Percentiles rank a stretch among this genome's conserved stretches.
Evolutionary conservation across 1,284 basidiomycete species (phyloP).

Genomic region (Porphyrellus sp.): DNA sequence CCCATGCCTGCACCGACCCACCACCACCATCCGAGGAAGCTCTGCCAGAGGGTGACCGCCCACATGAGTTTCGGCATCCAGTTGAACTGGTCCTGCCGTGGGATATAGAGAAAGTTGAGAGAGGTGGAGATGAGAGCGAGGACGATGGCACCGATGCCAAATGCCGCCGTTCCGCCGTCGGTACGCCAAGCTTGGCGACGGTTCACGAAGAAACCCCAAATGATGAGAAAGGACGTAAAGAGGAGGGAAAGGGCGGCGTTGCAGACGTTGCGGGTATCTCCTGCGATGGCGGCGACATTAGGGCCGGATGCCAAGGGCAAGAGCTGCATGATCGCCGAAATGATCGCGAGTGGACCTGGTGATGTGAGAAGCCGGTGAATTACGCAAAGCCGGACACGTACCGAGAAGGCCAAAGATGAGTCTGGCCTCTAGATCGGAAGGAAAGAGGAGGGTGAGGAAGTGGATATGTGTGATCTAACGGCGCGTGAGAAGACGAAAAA

Average conservation of each 20-base stretch:
- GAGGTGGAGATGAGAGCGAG: conserved; percentile 79
- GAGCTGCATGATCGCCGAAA: conserved; percentile 84
- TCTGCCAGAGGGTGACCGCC: conserved; percentile 90
- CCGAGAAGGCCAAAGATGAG: conserved; percentile 88
- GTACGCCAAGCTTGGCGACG: conserved; percentile 91
- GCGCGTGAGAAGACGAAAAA: not conserved
- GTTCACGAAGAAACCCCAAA: conserved; percentile 94
- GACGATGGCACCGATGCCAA: conserved; percentile 78
- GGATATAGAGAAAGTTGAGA: conserved; percentile 85
- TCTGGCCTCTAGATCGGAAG: conserved; percentile 85
- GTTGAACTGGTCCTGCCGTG: conserved; percentile 72
- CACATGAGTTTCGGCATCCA: conserved; percentile 87
- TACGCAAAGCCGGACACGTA: conserved; percentile 20
- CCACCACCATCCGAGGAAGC: conserved; percentile 94
- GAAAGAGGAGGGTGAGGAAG: conserved; percentile 94
- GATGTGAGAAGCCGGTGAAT: not conserved
- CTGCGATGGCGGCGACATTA: conserved; percentile 58
- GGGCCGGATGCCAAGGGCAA: conserved; percentile 58
- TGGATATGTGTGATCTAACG: conserved; percentile 93
- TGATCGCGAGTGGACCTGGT: conserved; percentile 81
- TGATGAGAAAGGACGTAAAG: conserved; percentile 84
- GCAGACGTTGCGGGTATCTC: conserved; percentile 89
- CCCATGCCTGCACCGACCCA: conserved; percentile 91
- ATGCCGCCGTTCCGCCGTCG: conserved; percentile 93
- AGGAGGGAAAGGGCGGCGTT: conserved; percentile 93